Evolutionary conservation across 495 filamentous ascomycete genomes (phyloP).

Genomic region (Tuber aestivum): DNA sequence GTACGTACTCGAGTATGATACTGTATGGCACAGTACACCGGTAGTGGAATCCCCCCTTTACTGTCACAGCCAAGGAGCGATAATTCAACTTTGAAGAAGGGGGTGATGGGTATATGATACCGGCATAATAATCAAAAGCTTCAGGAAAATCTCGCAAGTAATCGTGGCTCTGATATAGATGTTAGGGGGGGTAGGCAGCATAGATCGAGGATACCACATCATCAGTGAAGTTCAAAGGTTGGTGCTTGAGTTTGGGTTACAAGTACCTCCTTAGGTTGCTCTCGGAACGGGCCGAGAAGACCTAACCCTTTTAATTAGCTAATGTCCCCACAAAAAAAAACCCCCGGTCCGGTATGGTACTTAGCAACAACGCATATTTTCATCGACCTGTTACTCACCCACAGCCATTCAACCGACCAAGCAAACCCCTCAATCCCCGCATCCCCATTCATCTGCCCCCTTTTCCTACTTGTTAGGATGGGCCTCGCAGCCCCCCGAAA

Average conservation of each 20-base stretch:
- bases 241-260: too few species aligned
- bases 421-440: not conserved
- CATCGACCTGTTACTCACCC: not conserved
- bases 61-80: not conserved
- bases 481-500: conserved; percentile 68
- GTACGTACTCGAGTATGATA: too few species aligned
- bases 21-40: not conserved
- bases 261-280: not conserved
- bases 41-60: not conserved
- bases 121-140: not conserved
- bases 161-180: too few species aligned
- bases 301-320: conserved; percentile 6
- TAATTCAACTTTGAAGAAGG: not conserved
- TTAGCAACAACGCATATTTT: not conserved
- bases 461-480: conserved; percentile 50
- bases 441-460: not conserved
- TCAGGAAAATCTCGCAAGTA: not conserved
- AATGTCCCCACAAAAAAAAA: not conserved
- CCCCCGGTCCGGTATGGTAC: not conserved
- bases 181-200: too few species aligned
- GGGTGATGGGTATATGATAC: not conserved
- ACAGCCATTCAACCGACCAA: not conserved
- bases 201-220: too few species aligned
- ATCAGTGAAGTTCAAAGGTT: too few species aligned
- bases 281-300: not conserved